Conservation (phyloP, 306 rosid genomes). For the Sindora glabra region DNA sequence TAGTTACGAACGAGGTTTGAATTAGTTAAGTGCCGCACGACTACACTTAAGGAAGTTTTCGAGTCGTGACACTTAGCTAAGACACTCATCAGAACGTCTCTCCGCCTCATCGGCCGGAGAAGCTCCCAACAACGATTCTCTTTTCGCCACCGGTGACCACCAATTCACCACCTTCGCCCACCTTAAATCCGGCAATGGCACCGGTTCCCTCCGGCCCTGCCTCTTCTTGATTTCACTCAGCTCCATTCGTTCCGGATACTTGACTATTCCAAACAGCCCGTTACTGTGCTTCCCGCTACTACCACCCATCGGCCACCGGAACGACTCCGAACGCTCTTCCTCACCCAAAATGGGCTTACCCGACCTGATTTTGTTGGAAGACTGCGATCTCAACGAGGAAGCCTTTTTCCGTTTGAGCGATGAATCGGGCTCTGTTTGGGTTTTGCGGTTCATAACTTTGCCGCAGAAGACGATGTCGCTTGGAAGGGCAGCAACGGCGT, state of each 20-base stretch:
- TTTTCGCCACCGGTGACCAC: background rate
- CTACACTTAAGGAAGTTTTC: too few species aligned
- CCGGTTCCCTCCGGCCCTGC: background rate
- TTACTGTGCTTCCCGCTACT: background rate
- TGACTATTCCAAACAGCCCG: background rate
- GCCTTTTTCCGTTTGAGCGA: too few species aligned
- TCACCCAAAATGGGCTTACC: too few species aligned
- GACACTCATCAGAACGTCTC: background rate
- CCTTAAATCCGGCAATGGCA: background rate
- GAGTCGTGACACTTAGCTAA: too few species aligned
- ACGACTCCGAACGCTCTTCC: too few species aligned
- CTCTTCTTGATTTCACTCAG: background rate
- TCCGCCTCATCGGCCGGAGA: background rate
- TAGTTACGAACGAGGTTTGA: too few species aligned
- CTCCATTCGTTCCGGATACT: background rate
- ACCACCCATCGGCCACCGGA: background rate
- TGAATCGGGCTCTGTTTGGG: too few species aligned
- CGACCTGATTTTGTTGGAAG: too few species aligned
- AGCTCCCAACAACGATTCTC: background rate
- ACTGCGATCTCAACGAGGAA: too few species aligned
- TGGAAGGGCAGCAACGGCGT: background rate
- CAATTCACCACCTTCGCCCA: background rate
- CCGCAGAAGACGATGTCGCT: constrained; percentile 31
- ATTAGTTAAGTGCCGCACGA: too few species aligned
- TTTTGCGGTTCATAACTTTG: constrained; percentile 14